Evolutionary conservation across 208 protist genomes (phyloP).

Genomic region (Plasmodiophora brassicae): DNA sequence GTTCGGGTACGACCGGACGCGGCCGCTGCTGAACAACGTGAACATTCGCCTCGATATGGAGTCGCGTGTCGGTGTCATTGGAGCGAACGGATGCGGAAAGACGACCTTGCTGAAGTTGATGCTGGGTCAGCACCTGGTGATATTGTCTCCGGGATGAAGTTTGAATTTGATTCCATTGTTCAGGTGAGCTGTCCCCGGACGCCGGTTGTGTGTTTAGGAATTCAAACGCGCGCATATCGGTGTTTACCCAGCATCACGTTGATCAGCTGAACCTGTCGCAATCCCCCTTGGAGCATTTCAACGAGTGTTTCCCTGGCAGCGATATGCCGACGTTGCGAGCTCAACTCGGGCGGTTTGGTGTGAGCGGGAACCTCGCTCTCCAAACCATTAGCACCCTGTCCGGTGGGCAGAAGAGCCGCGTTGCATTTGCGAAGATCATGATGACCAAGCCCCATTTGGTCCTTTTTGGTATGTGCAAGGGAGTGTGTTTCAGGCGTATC

Average conservation of each 20-base stretch:
- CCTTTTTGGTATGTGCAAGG: no score
- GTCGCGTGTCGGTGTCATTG: slow-evolving; percentile 4
- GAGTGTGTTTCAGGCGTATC: no score
- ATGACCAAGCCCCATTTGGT: not conserved
- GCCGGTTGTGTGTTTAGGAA: not conserved
- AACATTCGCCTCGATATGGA: slow-evolving; percentile 23
- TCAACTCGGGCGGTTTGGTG: slow-evolving; percentile 5
- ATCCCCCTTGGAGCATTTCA: slow-evolving; percentile 5
- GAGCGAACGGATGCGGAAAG: slow-evolving; percentile 44
- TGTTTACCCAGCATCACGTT: slow-evolving; percentile 12
- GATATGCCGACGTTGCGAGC: not conserved
- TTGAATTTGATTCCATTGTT: no score
- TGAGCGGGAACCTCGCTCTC: not conserved
- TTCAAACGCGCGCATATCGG: not conserved
- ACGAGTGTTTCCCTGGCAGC: not conserved
- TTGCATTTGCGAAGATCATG: slow-evolving; percentile 18
- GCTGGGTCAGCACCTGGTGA: not conserved
- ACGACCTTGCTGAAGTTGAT: slow-evolving; percentile 48
- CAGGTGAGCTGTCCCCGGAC: not conserved
- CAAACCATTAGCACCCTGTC: slow-evolving; percentile 9
- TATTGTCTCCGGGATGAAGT: not conserved
- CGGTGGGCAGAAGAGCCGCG: slow-evolving; percentile 2
- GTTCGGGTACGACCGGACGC: not conserved
- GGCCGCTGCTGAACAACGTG: not conserved
- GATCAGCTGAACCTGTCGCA: not conserved